These are phyloP conservation scores for Symbiodinium natans DNA, from an alignment of 73 alveolate genomes.

Conservation along the genomic window DNA sequence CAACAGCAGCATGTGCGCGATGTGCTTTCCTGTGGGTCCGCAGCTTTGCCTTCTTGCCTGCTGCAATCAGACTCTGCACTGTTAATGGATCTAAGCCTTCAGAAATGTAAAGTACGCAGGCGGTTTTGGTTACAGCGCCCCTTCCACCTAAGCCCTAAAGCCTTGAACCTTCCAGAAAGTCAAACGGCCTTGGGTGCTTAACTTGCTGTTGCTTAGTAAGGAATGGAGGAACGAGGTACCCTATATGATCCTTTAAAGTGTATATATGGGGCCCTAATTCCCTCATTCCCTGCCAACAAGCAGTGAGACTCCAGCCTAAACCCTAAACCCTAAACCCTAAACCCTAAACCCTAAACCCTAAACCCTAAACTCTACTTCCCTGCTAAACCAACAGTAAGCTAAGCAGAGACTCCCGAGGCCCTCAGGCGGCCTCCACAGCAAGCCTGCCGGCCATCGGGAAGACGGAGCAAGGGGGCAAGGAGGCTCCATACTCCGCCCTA, in stretches of 20 bases:
- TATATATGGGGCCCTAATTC: too few relatives aligned
- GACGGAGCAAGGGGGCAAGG: constrained; percentile 24
- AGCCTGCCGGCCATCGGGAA: constrained; percentile 91
- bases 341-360: neutral
- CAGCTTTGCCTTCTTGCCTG: neutral
- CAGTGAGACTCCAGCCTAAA: too few relatives aligned
- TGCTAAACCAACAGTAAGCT: too few relatives aligned
- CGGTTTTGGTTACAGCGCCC: neutral
- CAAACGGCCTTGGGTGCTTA: too few relatives aligned
- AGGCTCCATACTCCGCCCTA: neutral
- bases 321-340: neutral
- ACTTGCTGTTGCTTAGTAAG: too few relatives aligned
- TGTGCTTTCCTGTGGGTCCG: constrained; percentile 89
- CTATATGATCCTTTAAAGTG: too few relatives aligned
- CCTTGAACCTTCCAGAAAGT: too few relatives aligned
- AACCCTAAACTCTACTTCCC: too few relatives aligned
- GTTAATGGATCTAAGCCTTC: neutral
- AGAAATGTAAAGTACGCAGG: neutral
- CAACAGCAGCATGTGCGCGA: constrained; percentile 94
- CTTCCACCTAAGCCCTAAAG: too few relatives aligned
- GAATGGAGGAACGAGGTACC: too few relatives aligned
- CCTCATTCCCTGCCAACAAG: neutral
- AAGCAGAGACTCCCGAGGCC: neutral
- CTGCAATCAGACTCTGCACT: neutral
- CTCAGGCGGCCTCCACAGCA: constrained; percentile 56